A percentile compares a stretch with the other conserved stretches of the same genome.
These are phyloP conservation scores for Melaleuca quinquenervia DNA, from an alignment of 345 rosid genomes.

Conservation along the genomic window DNA sequence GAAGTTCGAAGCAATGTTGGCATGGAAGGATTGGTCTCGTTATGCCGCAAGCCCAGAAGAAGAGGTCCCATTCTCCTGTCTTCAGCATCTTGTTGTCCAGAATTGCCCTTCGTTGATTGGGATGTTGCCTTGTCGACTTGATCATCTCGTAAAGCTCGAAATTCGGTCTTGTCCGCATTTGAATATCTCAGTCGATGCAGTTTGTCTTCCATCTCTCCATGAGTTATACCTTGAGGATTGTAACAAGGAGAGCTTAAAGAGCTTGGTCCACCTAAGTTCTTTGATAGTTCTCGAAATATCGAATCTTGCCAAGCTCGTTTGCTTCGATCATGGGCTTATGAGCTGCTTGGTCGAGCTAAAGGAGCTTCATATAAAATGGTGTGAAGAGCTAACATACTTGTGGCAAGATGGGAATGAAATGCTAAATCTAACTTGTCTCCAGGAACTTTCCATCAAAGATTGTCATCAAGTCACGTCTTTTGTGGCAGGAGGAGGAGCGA, in stretches of 20 bases:
- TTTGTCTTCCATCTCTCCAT: not conserved
- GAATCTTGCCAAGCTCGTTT: not conserved
- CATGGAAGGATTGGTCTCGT: not conserved
- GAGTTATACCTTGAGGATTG: not conserved
- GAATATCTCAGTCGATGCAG: not conserved
- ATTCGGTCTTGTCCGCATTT: not conserved
- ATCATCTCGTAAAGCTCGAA: not conserved
- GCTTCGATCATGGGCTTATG: not conserved
- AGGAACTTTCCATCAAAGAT: accelerated
- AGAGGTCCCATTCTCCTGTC: not conserved
- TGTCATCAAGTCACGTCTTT: not conserved
- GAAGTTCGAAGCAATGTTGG: not conserved
- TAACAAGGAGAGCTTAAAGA: not conserved
- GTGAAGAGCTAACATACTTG: not conserved
- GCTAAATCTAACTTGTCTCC: not conserved
- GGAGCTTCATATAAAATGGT: accelerated
- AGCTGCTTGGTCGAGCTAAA: not conserved
- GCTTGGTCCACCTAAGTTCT: not conserved
- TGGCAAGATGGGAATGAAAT: not conserved
- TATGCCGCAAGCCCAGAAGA: not conserved
- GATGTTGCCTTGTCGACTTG: not conserved
- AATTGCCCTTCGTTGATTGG: not conserved
- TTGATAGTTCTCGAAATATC: not conserved
- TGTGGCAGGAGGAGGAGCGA: not conserved
- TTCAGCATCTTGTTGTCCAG: not conserved